phyloP scores from a whole-genome alignment of 805 yeast species.

The Metschnikowia proteae region DNA sequence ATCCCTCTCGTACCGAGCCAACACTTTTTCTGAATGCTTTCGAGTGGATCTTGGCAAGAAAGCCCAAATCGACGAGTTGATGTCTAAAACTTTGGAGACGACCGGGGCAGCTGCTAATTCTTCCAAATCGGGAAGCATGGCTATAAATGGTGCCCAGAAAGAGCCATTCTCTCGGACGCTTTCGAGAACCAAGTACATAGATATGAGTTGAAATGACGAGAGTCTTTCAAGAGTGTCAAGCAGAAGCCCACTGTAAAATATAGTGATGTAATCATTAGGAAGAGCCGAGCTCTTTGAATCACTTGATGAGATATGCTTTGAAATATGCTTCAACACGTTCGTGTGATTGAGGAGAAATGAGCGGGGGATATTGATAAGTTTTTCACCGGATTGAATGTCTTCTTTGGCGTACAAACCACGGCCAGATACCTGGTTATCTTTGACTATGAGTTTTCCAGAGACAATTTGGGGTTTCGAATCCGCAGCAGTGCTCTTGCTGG shows the following conservation, averaged over 20 bases:
- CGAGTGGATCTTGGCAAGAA: conserved; percentile 44
- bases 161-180: conserved; percentile 35
- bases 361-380: conserved; percentile 54
- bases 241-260: conserved; percentile 29
- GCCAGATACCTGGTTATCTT: conserved; percentile 47
- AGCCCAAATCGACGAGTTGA: conserved; percentile 25
- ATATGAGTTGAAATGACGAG: conserved; percentile 57
- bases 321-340: conserved; percentile 41
- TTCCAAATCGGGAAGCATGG: conserved; percentile 52
- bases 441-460: conserved; percentile 40
- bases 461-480: conserved; percentile 23
- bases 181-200: conserved; percentile 50
- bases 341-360: conserved; percentile 55
- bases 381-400: conserved; percentile 37
- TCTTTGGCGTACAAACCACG: conserved; percentile 54
- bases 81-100: conserved; percentile 48
- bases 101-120: conserved; percentile 62
- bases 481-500: conserved; percentile 1
- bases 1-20: conserved; percentile 44
- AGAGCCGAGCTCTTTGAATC: conserved; percentile 17
- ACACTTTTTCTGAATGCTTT: conserved; percentile 40
- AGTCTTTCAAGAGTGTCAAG: conserved; percentile 37
- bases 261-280: conserved; percentile 25
- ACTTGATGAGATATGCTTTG: conserved; percentile 42
- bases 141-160: conserved; percentile 68